A percentile compares a stretch with the other conserved stretches of the same genome.
Evolutionary conservation across 2,329 filamentous ascomycete species (phyloP).

Genomic region (Zymoseptoria tritici): DNA sequence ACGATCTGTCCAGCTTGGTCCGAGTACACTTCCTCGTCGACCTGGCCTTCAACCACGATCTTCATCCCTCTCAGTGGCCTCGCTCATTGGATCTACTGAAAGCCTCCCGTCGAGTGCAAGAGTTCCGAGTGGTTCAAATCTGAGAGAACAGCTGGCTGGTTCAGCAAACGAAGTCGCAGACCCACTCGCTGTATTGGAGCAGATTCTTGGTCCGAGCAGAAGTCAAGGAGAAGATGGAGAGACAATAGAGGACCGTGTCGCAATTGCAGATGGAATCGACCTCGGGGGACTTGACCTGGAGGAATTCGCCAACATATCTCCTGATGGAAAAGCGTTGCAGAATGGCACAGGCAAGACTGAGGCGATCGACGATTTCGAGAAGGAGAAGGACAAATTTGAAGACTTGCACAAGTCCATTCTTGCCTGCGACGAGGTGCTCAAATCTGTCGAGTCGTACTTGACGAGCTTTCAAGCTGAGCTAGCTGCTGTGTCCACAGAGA

Average conservation of each 20-base stretch:
- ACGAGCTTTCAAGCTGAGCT: conserved; percentile 91
- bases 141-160: conserved; percentile 52
- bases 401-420: conserved; percentile 82
- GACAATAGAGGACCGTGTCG: conserved; percentile 32
- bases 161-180: conserved; percentile 53
- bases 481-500: conserved; percentile 85
- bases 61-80: conserved; percentile 70
- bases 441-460: conserved; percentile 86
- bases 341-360: conserved; percentile 21
- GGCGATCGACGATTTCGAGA: conserved; percentile 51
- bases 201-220: conserved; percentile 44
- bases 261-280: conserved; percentile 60
- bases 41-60: conserved; percentile 61
- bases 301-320: conserved; percentile 50
- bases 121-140: conserved; percentile 58
- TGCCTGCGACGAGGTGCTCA: conserved; percentile 86
- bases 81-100: conserved; percentile 64
- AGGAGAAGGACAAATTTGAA: conserved; percentile 76
- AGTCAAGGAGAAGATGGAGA: conserved; percentile 7
- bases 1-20: conserved; percentile 61
- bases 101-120: conserved; percentile 63
- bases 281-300: conserved; percentile 72
- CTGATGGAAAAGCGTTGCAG: conserved; percentile 16
- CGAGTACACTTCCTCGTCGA: conserved; percentile 60
- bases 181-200: conserved; percentile 62